phyloP scores from a whole-genome alignment of 2,329 filamentous ascomycete genomes.

The Fusarium pseudograminearum region DNA sequence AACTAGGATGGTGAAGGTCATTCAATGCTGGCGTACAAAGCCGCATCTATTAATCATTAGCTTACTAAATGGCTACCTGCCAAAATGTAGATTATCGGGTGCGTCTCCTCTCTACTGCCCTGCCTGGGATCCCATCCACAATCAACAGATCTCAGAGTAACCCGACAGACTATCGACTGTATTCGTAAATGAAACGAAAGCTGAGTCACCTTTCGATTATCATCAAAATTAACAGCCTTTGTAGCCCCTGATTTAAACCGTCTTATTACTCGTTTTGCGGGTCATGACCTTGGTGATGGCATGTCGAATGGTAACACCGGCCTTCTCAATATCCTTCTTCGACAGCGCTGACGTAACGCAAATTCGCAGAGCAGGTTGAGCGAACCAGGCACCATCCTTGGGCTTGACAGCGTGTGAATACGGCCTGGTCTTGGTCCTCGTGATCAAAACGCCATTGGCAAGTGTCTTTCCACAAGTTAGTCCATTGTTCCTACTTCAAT shows the following conservation, averaged over 20 bases:
- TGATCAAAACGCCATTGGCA: conserved; percentile 89
- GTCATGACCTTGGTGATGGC: conserved; percentile 94
- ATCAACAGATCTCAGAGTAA: conserved; percentile 16
- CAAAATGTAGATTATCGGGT: conserved; percentile 28
- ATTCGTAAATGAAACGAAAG: not conserved
- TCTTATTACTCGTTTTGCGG: conserved; percentile 64
- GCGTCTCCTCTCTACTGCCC: conserved; percentile 14
- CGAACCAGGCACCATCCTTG: conserved; percentile 76
- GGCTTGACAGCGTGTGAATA: conserved; percentile 71
- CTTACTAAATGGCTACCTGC: conserved; percentile 24
- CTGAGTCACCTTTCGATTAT: not conserved
- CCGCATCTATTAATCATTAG: conserved; percentile 48
- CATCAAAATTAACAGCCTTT: conserved; percentile 6
- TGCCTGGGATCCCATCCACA: conserved; percentile 3
- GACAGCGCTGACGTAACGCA: conserved; percentile 89
- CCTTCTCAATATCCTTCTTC: conserved; percentile 96
- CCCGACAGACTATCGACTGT: conserved; percentile 3
- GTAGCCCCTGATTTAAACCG: conserved; percentile 14
- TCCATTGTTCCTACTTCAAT: not conserved
- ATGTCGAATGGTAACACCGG: conserved; percentile 86
- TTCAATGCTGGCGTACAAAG: conserved; percentile 29
- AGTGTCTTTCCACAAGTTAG: conserved; percentile 69
- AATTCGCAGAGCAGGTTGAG: conserved; percentile 88
- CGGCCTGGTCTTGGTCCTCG: conserved; percentile 83
- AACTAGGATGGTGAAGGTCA: not conserved